Percentiles rank a stretch among this genome's conserved stretches.
Evolutionary conservation across 306 rosid genomes (phyloP).

Genomic region (Cicer pinnatifidum): DNA sequence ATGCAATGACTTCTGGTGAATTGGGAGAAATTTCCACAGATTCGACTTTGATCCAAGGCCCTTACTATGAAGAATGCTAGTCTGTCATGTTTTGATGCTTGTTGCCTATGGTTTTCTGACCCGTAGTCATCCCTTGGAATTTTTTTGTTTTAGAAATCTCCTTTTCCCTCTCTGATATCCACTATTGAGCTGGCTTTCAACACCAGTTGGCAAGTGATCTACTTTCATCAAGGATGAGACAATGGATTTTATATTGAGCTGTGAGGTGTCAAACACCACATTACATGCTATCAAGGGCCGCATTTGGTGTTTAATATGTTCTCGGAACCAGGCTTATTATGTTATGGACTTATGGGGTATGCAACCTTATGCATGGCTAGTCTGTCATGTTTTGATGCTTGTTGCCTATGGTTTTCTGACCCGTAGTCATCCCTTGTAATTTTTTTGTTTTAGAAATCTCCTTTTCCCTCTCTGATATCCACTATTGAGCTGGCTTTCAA

Average conservation of each 20-base stretch:
- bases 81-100: not conserved
- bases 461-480: no score
- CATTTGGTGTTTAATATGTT: constrained; percentile 29
- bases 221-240: not conserved
- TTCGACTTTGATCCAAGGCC: constrained; percentile 13
- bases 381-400: not conserved
- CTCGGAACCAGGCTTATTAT: not conserved
- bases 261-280: constrained; percentile 1
- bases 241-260: not conserved
- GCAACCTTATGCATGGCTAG: constrained; percentile 20
- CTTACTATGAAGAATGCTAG: constrained; percentile 28
- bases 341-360: constrained; percentile 1
- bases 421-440: not conserved
- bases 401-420: not conserved
- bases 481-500: no score
- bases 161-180: no score
- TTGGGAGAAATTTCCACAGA: constrained; percentile 3
- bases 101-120: not conserved
- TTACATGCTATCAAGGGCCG: constrained; percentile 9
- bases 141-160: no score
- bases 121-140: not conserved
- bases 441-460: no score
- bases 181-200: no score
- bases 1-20: constrained; percentile 89
- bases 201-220: not conserved